Evolutionary conservation across 208 protist species (phyloP), one percentile per base, ranked within the genome.

Genomic region (Trypanosomatidae sp.): DNA sequence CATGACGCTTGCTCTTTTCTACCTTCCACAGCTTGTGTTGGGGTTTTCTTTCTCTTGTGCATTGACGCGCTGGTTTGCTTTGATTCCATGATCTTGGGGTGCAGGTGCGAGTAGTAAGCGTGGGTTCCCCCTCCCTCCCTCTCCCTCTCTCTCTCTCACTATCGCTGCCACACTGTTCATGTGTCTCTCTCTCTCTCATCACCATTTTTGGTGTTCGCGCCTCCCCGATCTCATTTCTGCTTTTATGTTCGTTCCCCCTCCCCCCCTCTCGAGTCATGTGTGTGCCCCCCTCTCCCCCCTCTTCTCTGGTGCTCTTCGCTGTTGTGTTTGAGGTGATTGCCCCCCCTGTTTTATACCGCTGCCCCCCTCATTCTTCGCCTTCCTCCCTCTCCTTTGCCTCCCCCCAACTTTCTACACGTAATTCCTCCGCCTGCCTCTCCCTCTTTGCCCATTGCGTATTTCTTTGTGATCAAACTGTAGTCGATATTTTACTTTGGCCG

Each of bases 251-350:
- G 15, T 8, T 47, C 3, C 8, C 62, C 7, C 62, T 47, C 2
- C 39, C 9, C 39, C 36, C 22, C n/a, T 25, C 19, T 60, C 50
- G 36, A 39, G 36, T 39, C 3, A 39, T 39, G 3, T 39, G 36
- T 36, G 33, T 36, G 36, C 36, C 25, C 30, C 25, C 9, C 28
- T 19, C 19, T 47, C 28, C 3, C 50, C 47, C 49, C 33, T 71
- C 50, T 71, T 62, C 43, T 71, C 50, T 71, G 1, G 17, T 52
- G 10, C 47, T 71, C 25, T 71, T 59, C 66, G 13, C 28, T 36
- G 10, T 3, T 50, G 0, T 30, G 6, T 22, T 56, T 56, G 36
- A 39, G 36, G 36, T 39, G 1, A 39, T 39, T 2, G 1, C 22
- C 6, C 6, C 22, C 6, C 6, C 50, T 22, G 15, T 19, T 25